phyloP scores from a whole-genome alignment of 2,329 filamentous ascomycete genomes.

The Colletotrichum lindemuthianum region DNA sequence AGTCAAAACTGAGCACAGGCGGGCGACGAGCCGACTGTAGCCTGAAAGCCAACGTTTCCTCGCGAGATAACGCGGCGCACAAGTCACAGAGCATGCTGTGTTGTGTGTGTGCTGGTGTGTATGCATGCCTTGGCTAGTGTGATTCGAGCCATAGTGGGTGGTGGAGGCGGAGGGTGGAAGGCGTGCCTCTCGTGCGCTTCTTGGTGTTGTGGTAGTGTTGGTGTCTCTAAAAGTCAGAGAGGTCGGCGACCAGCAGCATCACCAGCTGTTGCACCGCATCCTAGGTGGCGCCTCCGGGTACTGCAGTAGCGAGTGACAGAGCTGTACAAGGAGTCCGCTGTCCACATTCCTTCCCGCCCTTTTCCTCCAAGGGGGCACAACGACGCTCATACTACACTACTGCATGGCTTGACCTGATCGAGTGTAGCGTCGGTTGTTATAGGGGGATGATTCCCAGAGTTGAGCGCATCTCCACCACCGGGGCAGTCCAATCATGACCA shows the following conservation, averaged over 20 bases:
- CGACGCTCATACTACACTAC: not conserved
- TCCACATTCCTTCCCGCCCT: constrained; percentile 27
- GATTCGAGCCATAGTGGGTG: not conserved
- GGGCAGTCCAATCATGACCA: constrained; percentile 15
- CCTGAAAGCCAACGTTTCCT: too few species aligned
- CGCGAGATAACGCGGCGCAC: too few species aligned
- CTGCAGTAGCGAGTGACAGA: constrained; percentile 10
- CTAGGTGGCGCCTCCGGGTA: too few species aligned
- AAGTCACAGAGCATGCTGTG: too few species aligned
- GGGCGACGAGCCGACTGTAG: too few species aligned
- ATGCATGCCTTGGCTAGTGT: too few species aligned
- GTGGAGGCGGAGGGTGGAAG: too few species aligned
- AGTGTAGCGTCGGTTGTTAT: constrained; percentile 1
- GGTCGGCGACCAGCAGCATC: not conserved
- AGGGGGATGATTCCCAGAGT: constrained; percentile 1
- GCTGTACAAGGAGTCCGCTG: constrained; percentile 8
- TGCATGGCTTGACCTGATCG: not conserved
- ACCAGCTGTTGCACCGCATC: too few species aligned
- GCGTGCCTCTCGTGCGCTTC: too few species aligned
- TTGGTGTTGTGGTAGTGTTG: not conserved
- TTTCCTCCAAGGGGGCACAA: constrained; percentile 25
- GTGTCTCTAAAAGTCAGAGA: not conserved
- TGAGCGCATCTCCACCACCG: constrained; percentile 12
- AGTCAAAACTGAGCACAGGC: too few species aligned
- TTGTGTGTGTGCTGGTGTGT: too few species aligned